These are phyloP conservation scores for Nicotiana benthamiana DNA, from an alignment of 257 asterid species.

Conservation along the genomic window DNA sequence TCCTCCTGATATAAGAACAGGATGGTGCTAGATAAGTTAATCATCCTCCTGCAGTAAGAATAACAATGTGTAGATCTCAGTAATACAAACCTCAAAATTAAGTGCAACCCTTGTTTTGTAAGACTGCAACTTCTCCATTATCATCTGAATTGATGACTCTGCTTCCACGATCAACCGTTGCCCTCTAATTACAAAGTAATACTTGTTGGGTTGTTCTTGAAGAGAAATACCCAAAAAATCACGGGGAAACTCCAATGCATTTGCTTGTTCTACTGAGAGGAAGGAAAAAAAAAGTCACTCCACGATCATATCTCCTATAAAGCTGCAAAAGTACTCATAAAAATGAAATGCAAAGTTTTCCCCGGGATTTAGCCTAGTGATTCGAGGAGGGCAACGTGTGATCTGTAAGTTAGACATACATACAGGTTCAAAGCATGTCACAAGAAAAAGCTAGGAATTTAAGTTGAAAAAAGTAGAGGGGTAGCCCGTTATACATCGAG, in stretches of 20 bases:
- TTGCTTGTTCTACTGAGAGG: constrained; percentile 40
- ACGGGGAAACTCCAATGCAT: constrained; percentile 59
- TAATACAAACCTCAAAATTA: constrained; percentile 65
- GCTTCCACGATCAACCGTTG: constrained; percentile 76
- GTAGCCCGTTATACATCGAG: neutral
- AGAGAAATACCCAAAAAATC: constrained; percentile 78
- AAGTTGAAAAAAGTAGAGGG: neutral
- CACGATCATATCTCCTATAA: neutral
- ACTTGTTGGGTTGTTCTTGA: constrained; percentile 71
- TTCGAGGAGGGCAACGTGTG: too few species aligned
- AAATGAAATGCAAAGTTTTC: too few species aligned
- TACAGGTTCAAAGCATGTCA: neutral
- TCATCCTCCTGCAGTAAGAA: neutral
- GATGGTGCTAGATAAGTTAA: neutral
- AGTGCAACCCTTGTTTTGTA: constrained; percentile 83
- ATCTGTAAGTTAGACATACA: neutral
- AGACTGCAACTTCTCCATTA: constrained; percentile 94
- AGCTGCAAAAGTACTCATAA: neutral
- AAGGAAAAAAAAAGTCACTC: constrained; percentile 35
- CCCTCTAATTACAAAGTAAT: constrained; percentile 65
- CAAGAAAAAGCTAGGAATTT: neutral
- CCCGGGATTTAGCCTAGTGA: too few species aligned
- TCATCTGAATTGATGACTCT: constrained; percentile 63
- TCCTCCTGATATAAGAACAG: neutral
- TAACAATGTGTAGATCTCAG: neutral